Conservation (phyloP, 2,329 filamentous ascomycete genomes). For the Graphilbum sp. region DNA sequence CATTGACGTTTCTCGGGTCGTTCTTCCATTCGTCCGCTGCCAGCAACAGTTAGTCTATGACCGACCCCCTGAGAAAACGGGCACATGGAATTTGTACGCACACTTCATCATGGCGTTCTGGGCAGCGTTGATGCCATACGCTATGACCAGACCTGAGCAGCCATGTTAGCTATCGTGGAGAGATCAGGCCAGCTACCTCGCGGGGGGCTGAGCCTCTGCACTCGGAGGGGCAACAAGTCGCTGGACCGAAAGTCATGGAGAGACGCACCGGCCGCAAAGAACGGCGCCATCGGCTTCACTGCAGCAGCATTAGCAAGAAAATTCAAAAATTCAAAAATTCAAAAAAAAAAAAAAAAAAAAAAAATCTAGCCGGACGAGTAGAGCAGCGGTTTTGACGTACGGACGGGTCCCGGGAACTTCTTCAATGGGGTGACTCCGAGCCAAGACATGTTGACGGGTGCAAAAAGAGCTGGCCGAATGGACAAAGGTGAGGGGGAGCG, state of each 20-base stretch:
- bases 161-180: background rate
- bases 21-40: slow-evolving; percentile 91
- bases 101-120: slow-evolving; percentile 63
- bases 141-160: slow-evolving; percentile 55
- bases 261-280: slow-evolving; percentile 91
- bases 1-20: slow-evolving; percentile 74
- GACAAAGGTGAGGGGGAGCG: no score
- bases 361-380: no score
- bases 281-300: slow-evolving; percentile 86
- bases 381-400: no score
- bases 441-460: slow-evolving; percentile 49
- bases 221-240: no score
- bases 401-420: slow-evolving; percentile 65
- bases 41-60: no score
- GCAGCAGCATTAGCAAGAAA: slow-evolving; percentile 9
- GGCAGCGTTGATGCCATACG: slow-evolving; percentile 80
- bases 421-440: slow-evolving; percentile 50
- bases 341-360: slow-evolving; percentile 18
- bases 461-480: background rate
- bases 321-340: slow-evolving; percentile 12
- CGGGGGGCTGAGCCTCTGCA: no score
- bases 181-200: no score
- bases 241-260: no score
- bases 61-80: no score
- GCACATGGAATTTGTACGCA: slow-evolving; percentile 32